Conservation (phyloP, 2,329 filamentous ascomycete species). For the Amauroascus verrucosus region DNA sequence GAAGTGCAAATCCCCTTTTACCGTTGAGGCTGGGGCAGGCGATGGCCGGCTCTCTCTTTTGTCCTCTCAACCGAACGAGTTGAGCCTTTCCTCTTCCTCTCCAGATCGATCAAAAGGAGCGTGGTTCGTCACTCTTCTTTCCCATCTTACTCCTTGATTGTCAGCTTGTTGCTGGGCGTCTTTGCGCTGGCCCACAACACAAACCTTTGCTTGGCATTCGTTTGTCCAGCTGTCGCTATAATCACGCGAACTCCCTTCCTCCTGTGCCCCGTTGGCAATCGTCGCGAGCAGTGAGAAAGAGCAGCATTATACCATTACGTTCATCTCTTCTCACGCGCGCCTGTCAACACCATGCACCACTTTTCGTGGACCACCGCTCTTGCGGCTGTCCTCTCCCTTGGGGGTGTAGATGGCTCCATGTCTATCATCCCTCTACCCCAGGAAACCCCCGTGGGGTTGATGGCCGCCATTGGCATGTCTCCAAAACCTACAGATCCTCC, state of each 20-base stretch:
- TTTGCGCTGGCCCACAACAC: not conserved
- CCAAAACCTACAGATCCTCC: constrained; percentile 16
- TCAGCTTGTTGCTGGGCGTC: not conserved
- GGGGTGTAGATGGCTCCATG: constrained; percentile 12
- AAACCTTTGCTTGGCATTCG: not conserved
- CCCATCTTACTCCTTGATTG: not conserved
- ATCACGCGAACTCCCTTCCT: too few species aligned
- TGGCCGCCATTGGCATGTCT: constrained; percentile 16
- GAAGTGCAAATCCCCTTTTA: constrained; percentile 2
- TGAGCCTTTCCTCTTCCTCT: not conserved
- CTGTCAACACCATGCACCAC: constrained; percentile 11
- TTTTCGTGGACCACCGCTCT: constrained; percentile 10
- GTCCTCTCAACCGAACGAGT: not conserved
- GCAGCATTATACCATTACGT: not conserved
- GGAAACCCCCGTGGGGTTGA: constrained; percentile 15
- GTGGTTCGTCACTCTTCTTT: not conserved
- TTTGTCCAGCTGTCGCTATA: too few species aligned
- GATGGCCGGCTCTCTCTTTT: not conserved
- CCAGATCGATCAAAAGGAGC: not conserved
- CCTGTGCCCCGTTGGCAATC: not conserved
- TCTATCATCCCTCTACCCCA: constrained; percentile 12
- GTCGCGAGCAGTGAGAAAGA: not conserved
- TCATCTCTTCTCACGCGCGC: not conserved
- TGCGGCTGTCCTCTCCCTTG: constrained; percentile 15
- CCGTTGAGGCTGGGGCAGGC: not conserved